These are phyloP conservation scores for Phytophthora agathidicida DNA, from an alignment of 352 stramenopile species.

Conservation along the genomic window DNA sequence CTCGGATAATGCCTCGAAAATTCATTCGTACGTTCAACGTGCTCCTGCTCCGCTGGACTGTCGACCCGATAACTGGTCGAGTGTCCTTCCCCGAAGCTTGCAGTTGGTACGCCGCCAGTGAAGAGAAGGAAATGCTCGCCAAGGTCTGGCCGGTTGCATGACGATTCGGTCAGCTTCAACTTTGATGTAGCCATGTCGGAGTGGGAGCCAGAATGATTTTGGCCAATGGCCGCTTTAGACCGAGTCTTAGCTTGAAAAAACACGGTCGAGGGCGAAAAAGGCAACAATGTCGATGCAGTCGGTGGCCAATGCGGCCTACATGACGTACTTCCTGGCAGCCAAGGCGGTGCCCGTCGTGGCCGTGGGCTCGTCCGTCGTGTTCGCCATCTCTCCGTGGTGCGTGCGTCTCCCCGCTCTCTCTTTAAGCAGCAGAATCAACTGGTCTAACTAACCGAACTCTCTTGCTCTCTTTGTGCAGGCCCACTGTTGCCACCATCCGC, in stretches of 20 bases:
- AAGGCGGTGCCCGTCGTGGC: conserved; percentile 71
- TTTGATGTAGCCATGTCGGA: conserved; percentile 20
- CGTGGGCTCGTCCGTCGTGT: conserved; percentile 65
- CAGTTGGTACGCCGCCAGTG: conserved; percentile 7
- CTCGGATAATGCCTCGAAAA: conserved; percentile 6
- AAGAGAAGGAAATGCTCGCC: not conserved
- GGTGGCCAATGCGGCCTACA: conserved; percentile 66
- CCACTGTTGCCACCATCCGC: conserved; percentile 67
- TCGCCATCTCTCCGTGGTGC: conserved; percentile 73
- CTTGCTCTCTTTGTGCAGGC: conserved; percentile 33
- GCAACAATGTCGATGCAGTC: conserved; percentile 61
- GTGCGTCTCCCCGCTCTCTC: not conserved
- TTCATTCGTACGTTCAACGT: conserved; percentile 28
- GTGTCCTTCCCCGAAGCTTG: conserved; percentile 10
- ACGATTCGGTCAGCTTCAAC: conserved; percentile 1
- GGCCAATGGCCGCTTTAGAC: too few species aligned
- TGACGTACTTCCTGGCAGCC: conserved; percentile 68
- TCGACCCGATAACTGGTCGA: not conserved
- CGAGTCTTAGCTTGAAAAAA: too few species aligned
- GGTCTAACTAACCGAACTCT: too few species aligned
- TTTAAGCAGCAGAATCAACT: too few species aligned
- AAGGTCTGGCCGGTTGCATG: not conserved
- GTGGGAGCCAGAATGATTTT: too few species aligned
- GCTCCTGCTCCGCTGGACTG: conserved; percentile 14
- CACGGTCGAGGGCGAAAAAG: conserved; percentile 12